Conservation (phyloP, 2,329 filamentous ascomycete genomes). For the Pseudonectria buxi region DNA sequence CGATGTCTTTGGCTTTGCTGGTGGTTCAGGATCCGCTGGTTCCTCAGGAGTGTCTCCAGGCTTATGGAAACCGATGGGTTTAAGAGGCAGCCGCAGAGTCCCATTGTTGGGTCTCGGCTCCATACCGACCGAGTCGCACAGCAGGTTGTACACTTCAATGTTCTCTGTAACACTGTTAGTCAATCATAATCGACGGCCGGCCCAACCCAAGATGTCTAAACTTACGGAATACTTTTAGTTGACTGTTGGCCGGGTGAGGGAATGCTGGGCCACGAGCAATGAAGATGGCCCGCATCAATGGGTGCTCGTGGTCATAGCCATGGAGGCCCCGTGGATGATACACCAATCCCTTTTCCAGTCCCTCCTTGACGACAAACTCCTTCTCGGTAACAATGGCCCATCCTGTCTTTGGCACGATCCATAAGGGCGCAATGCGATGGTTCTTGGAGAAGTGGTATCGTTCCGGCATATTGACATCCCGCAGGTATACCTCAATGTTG, state of each 20-base stretch:
- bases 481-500: slow-evolving; percentile 80
- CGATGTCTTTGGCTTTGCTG: slow-evolving; percentile 11
- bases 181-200: background rate
- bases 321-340: slow-evolving; percentile 84
- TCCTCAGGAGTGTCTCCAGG: slow-evolving; percentile 39
- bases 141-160: slow-evolving; percentile 86
- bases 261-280: slow-evolving; percentile 89
- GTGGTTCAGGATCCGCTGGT: slow-evolving; percentile 45
- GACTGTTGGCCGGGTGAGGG: slow-evolving; percentile 74
- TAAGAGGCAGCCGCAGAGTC: slow-evolving; percentile 67
- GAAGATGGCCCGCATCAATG: slow-evolving; percentile 94
- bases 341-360: slow-evolving; percentile 52
- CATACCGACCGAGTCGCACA: slow-evolving; percentile 81
- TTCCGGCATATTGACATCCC: slow-evolving; percentile 81
- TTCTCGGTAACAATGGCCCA: slow-evolving; percentile 82
- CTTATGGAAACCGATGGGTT: slow-evolving; percentile 55
- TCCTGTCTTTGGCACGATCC: slow-evolving; percentile 86
- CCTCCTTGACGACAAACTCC: slow-evolving; percentile 68
- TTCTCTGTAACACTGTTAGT: slow-evolving; percentile 59
- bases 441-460: slow-evolving; percentile 89
- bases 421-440: slow-evolving; percentile 83
- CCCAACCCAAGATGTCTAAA: slow-evolving; percentile 14
- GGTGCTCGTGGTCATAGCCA: slow-evolving; percentile 91
- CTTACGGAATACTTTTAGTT: slow-evolving; percentile 76
- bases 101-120: slow-evolving; percentile 76